phyloP scores from a whole-genome alignment of 75 land plant genomes.

The Sequoia sempervirens region DNA sequence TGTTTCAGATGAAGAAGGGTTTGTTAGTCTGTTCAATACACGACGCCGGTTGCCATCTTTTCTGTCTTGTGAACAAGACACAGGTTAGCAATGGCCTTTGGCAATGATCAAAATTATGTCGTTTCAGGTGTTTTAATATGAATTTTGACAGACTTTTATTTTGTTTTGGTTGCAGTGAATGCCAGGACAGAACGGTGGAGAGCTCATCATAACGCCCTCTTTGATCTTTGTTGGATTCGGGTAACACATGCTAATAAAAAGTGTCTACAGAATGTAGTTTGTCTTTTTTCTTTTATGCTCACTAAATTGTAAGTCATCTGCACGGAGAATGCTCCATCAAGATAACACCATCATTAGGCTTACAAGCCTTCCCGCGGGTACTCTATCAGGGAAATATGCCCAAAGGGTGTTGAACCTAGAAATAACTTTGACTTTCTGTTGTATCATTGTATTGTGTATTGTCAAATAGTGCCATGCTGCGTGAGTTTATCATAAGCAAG shows the following conservation, averaged over 20 bases:
- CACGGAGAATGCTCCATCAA: neutral
- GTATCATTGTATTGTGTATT: neutral
- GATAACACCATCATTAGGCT: neutral
- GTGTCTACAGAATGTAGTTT: neutral
- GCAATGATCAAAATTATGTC: neutral
- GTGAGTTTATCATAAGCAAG: neutral
- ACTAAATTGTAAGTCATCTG: neutral
- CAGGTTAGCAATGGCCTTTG: neutral
- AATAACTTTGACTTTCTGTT: neutral
- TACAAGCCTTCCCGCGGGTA: neutral
- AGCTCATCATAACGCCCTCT: conserved; percentile 86
- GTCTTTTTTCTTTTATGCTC: neutral
- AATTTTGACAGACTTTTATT: neutral
- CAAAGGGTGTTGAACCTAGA: neutral
- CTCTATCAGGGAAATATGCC: neutral
- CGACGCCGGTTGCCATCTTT: conserved; percentile 33
- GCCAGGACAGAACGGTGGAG: conserved; percentile 52
- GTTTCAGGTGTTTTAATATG: neutral
- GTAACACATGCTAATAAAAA: conserved; percentile 17
- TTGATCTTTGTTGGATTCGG: conserved; percentile 85
- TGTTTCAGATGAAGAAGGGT: conserved; percentile 88
- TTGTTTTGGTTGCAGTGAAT: conserved; percentile 37
- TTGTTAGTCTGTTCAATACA: conserved; percentile 66
- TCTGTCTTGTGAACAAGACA: conserved; percentile 14
- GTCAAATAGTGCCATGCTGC: neutral